Evolutionary conservation across 2,329 filamentous ascomycete genomes (phyloP), one percentile per base, ranked within the genome.

Genomic region (Emmonsiellopsis sp.): DNA sequence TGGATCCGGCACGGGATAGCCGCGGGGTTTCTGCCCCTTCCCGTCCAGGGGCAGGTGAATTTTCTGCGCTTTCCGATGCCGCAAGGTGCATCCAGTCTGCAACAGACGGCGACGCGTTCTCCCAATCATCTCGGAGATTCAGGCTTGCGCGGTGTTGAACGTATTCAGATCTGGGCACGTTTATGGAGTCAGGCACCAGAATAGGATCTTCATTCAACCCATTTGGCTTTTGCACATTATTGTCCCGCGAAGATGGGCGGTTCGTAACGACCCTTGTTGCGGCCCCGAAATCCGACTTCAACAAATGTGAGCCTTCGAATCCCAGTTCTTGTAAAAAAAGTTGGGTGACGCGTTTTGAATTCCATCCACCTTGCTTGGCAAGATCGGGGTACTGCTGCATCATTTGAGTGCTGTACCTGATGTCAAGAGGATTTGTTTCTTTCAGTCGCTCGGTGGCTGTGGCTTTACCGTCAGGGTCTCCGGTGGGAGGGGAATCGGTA

Each of bases 351-450:
- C 77, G 76, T 53, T 75, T 77, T 1, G 77, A 76, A 50, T 78
- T 76, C 74, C 77, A 81, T 36, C 74, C 72, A 6, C 74, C 74
- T 55, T 77, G 71, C 57, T 75, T 74, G n/a, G 75, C 77, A 51
- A 82, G 64, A 50, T 75, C 74, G 11, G 78, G 77, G 9, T 77
- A 77, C n/a, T 74, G 56, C 14, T 58, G 55, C 47, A 56, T 53
- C 50, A 60, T 52, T 44, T 58, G 54, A 44, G 56, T 52, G 36
- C 55, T 58, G 36, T 53, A 55, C 11, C 57, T 42, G 11, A 45
- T 42, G 40, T 32, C 27, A 21, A 37, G 46, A n/a, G 46, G 14
- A n/a, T 33, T 40, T 6, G 46, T 10, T 11, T 49, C 34, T 17
- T 36, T 49, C 34, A 10, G 46, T 17, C 8, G 34, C n/a, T 49